A percentile compares a stretch with the other conserved stretches of the same genome.
Evolutionary conservation across 2,329 filamentous ascomycete species (phyloP).

Genomic region (Helotiales sp.): DNA sequence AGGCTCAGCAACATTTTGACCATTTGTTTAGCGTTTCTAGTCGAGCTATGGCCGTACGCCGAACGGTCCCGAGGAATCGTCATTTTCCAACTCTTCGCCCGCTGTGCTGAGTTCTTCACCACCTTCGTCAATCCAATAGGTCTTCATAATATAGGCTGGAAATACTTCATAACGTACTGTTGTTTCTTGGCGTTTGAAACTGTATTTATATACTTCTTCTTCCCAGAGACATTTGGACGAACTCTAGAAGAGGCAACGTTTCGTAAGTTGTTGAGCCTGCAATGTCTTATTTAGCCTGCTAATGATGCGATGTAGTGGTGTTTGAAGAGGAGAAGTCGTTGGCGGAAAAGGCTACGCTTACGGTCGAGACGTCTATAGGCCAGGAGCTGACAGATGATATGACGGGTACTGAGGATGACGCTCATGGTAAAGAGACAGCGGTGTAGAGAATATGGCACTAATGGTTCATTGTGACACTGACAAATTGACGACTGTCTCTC

Average conservation of each 20-base stretch:
- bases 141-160: slow-evolving; percentile 29
- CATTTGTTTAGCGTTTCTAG: slow-evolving; percentile 48
- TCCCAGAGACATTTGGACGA: slow-evolving; percentile 43
- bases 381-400: no score
- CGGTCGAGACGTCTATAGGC: no score
- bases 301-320: no score
- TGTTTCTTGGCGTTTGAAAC: slow-evolving; percentile 43
- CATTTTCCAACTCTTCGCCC: slow-evolving; percentile 36
- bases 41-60: slow-evolving; percentile 60
- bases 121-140: slow-evolving; percentile 48
- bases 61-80: slow-evolving; percentile 25
- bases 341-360: no score
- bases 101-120: slow-evolving; percentile 36
- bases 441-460: no score
- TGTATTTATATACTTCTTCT: slow-evolving; percentile 43
- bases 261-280: no score
- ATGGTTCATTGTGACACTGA: no score
- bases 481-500: no score
- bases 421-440: no score
- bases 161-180: slow-evolving; percentile 41
- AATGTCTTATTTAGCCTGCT: no score
- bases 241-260: slow-evolving; percentile 47
- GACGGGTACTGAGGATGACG: no score
- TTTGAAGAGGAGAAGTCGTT: no score
- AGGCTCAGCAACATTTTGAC: slow-evolving; percentile 33